A percentile compares a stretch with the other conserved stretches of the same genome.
phyloP scores from a whole-genome alignment of 1,284 basidiomycete species.

The Ceratobasidium theobromae region DNA sequence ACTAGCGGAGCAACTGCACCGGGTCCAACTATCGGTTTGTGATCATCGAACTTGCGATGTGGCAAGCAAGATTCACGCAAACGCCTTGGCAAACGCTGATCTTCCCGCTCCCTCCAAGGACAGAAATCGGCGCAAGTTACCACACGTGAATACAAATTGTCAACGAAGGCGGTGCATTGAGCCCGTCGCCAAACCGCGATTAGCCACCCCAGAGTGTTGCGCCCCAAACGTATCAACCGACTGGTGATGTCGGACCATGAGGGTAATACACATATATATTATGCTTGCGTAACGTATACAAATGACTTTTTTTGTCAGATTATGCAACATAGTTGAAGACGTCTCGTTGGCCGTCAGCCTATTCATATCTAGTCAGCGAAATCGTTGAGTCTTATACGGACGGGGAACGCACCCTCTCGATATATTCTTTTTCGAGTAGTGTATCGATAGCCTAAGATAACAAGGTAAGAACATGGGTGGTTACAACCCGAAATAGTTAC shows the following conservation, averaged over 20 bases:
- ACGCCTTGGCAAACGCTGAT: too few relatives aligned
- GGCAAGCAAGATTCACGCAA: too few relatives aligned
- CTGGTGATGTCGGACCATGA: not conserved
- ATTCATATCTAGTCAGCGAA: not conserved
- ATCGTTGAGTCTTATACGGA: not conserved
- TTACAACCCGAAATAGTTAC: conserved; percentile 45
- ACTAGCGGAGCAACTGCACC: too few relatives aligned
- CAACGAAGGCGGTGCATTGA: not conserved
- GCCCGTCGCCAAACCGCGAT: too few relatives aligned
- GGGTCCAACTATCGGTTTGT: too few relatives aligned
- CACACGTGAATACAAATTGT: too few relatives aligned
- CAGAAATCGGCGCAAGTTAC: too few relatives aligned
- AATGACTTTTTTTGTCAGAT: conserved; percentile 1
- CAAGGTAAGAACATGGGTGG: not conserved
- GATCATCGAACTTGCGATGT: too few relatives aligned
- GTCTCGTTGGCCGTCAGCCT: conserved; percentile 41
- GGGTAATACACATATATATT: conserved; percentile 19
- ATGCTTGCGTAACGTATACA: not conserved
- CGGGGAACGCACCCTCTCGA: conserved; percentile 68
- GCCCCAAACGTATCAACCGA: not conserved
- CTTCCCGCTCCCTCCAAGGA: too few relatives aligned
- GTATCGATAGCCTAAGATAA: conserved; percentile 87
- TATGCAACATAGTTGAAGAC: conserved; percentile 44
- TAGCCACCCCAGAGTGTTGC: too few relatives aligned
- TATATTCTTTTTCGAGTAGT: conserved; percentile 95